Conservation (phyloP, 1,139 yeast species). For the Candida sp. region DNA sequence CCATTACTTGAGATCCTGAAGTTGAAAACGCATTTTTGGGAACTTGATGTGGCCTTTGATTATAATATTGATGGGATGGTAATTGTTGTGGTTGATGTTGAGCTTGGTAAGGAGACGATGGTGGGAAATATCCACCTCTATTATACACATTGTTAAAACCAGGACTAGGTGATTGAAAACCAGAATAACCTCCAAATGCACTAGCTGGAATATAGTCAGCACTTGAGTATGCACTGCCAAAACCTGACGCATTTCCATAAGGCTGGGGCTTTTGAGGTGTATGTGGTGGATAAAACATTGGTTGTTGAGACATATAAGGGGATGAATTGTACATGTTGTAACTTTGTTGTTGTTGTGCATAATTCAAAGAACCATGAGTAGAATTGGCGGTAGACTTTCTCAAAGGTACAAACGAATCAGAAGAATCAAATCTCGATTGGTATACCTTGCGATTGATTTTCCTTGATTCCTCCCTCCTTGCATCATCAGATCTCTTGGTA, state of each 20-base stretch:
- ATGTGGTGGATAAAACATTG: conserved; percentile 7
- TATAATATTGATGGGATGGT: conserved; percentile 4
- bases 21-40: conserved; percentile 20
- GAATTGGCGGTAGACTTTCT: conserved; percentile 17
- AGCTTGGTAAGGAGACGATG: conserved; percentile 1
- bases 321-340: conserved; percentile 7
- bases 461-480: neutral
- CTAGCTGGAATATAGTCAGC: neutral
- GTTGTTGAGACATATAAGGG: conserved; percentile 18
- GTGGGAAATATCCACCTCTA: conserved; percentile 1
- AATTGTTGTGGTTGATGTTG: conserved; percentile 3
- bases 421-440: conserved; percentile 12
- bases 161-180: neutral
- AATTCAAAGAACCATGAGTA: conserved; percentile 22
- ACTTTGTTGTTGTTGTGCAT: conserved; percentile 3
- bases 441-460: conserved; percentile 7
- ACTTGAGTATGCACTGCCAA: conserved; percentile 1
- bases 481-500: conserved; percentile 6
- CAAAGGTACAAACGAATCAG: conserved; percentile 18
- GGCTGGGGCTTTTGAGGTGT: conserved; percentile 8
- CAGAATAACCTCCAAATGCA: neutral
- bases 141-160: neutral
- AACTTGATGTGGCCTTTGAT: conserved; percentile 3
- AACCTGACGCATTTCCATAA: neutral
- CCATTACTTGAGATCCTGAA: conserved; percentile 74